These are phyloP conservation scores for Sisymbrium irio DNA, from an alignment of 345 rosid species.

Conservation along the genomic window DNA sequence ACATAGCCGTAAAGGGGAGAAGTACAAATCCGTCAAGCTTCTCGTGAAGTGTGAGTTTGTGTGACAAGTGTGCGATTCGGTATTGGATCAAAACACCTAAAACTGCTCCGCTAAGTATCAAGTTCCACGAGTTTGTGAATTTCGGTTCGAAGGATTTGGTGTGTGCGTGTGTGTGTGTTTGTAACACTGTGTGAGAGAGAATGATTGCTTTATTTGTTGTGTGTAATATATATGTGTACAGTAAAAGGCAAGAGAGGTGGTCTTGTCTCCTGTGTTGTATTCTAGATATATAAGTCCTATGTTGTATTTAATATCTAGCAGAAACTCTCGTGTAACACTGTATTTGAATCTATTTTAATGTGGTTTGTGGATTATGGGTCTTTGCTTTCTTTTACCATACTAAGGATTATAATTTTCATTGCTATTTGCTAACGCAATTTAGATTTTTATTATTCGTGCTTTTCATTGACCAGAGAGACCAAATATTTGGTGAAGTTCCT, in stretches of 20 bases:
- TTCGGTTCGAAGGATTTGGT: slow-evolving; percentile 1
- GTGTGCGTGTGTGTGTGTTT: neutral
- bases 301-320: neutral
- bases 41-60: slow-evolving; percentile 67
- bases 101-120: neutral
- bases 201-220: slow-evolving; percentile 18
- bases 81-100: neutral
- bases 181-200: neutral
- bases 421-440: neutral
- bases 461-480: neutral
- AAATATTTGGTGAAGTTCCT: neutral
- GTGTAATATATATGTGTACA: slow-evolving; percentile 26
- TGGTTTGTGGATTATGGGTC: neutral
- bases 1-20: slow-evolving; percentile 48
- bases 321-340: neutral
- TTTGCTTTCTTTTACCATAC: neutral
- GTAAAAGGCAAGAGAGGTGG: slow-evolving; percentile 1
- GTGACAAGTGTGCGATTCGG: slow-evolving; percentile 13
- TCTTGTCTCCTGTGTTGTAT: slow-evolving; percentile 20
- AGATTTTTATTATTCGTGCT: neutral
- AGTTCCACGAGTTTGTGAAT: slow-evolving; percentile 9
- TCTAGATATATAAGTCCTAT: neutral
- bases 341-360: neutral
- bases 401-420: neutral
- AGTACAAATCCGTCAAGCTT: slow-evolving; percentile 67